Evolutionary conservation across 2,329 filamentous ascomycete genomes (phyloP).

Genomic region (Geosmithia flava): DNA sequence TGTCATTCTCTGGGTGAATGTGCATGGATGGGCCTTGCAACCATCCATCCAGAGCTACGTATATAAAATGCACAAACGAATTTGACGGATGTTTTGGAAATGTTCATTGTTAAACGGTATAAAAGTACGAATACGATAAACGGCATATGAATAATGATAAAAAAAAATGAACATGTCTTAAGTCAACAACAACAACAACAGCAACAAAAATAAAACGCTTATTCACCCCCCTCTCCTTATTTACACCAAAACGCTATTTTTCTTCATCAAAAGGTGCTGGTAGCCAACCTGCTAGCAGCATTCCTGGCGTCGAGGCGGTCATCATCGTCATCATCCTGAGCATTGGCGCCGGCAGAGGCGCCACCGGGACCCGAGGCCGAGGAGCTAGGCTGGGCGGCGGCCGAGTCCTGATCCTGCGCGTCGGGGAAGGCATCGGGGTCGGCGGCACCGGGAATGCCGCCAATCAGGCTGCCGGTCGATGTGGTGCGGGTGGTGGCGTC

Average conservation of each 20-base stretch:
- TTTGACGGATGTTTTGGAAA: too few species aligned
- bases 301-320: constrained; percentile 93
- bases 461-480: constrained; percentile 53
- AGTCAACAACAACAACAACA: too few species aligned
- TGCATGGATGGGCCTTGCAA: too few species aligned
- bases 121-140: background rate
- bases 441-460: constrained; percentile 51
- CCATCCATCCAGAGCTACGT: too few species aligned
- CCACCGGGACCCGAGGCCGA: constrained; percentile 16
- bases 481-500: constrained; percentile 70
- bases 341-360: constrained; percentile 28
- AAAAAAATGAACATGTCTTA: too few species aligned
- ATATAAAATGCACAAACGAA: too few species aligned
- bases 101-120: too few species aligned
- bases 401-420: background rate
- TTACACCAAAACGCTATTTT: background rate
- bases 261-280: constrained; percentile 66
- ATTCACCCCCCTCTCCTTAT: background rate
- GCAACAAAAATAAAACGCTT: too few species aligned
- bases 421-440: constrained; percentile 24
- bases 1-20: too few species aligned
- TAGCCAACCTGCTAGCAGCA: constrained; percentile 83
- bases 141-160: background rate
- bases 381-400: constrained; percentile 15
- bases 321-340: constrained; percentile 76